These are phyloP conservation scores for Penicillium sp. DNA, from an alignment of 2,329 filamentous ascomycete genomes.

Conservation along the genomic window DNA sequence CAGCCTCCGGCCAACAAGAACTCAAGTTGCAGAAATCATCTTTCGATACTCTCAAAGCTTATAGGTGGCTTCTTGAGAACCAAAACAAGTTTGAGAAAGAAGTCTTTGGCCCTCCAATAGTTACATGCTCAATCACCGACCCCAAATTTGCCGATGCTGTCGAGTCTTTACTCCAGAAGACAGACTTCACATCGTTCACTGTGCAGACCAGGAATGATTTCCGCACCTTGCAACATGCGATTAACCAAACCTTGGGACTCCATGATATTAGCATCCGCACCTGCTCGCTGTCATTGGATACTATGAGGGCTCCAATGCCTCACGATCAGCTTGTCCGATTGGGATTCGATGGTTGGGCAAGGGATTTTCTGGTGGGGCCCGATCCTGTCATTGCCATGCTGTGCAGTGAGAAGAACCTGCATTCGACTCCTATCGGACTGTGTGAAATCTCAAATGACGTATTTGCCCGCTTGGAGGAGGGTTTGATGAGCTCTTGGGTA, in stretches of 20 bases:
- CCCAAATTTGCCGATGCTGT: slow-evolving; percentile 61
- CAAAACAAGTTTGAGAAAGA: slow-evolving; percentile 66
- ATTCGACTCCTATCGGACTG: slow-evolving; percentile 65
- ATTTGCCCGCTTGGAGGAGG: slow-evolving; percentile 62
- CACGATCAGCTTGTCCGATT: slow-evolving; percentile 53
- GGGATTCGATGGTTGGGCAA: slow-evolving; percentile 76
- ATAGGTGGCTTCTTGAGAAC: slow-evolving; percentile 79
- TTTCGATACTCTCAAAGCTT: slow-evolving; percentile 65
- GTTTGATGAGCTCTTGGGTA: slow-evolving; percentile 66
- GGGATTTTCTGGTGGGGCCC: slow-evolving; percentile 77
- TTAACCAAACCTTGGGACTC: slow-evolving; percentile 63
- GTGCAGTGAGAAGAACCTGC: slow-evolving; percentile 68
- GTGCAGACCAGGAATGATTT: slow-evolving; percentile 74
- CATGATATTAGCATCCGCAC: slow-evolving; percentile 70
- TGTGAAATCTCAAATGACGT: slow-evolving; percentile 64
- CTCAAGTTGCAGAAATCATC: slow-evolving; percentile 62
- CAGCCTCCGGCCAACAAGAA: slow-evolving; percentile 71
- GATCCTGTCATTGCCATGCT: slow-evolving; percentile 83
- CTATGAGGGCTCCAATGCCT: slow-evolving; percentile 57
- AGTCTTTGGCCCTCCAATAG: slow-evolving; percentile 76
- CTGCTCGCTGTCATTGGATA: slow-evolving; percentile 53
- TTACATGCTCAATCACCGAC: slow-evolving; percentile 77
- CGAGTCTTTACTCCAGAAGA: slow-evolving; percentile 55
- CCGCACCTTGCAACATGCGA: slow-evolving; percentile 64
- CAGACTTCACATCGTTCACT: slow-evolving; percentile 64